Base-by-base conservation (phyloP, 805 yeast genomes). In the Alloascoidea hylecoeti region DNA sequence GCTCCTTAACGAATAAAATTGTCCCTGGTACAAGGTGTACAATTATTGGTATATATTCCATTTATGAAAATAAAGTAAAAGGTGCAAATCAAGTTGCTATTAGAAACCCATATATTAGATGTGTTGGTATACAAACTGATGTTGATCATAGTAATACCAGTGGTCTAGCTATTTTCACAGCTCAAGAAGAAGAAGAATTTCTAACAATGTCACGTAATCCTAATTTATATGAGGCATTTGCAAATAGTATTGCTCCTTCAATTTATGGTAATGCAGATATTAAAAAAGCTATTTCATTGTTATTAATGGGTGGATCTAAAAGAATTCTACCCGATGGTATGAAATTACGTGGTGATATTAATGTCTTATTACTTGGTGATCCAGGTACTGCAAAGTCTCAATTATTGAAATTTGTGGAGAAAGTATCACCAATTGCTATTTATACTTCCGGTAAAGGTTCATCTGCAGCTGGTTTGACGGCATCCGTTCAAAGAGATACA, bases 361-460 rank as follows among this genome's bases (percentile, higher is more conserved):
- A 92, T 53, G 96, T 92, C 6, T 66, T 92, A 38, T 57, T 92
- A 37, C 66, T 94, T 28, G 99, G 99, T 60, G 99, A 92, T 53
- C 99, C 99, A 16, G 98, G 98, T 64, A 92, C 98, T 15, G 97
- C 98, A 37, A 92, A 92, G 57, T 92, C 98, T 6, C 99, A 92
- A 63, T 62, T 92, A 44, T 68, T 92, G 51, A 92, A 92, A 57
- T 92, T 89, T 48, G 97, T 86, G 15, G 97, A 92, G 55, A 88
- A 89, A 52, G 86, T 83, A 15, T 75, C 95, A 3, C 97, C 97
- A 9, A 85, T 89, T 41, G 76, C 97, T 2, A 88, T 92, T 30
- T 92, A 89, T 58, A 89, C 99, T 0, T 86, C 97, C 0, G 99
- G 99, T 64, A 92, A 92, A 54, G 99, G 99, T 51, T 89, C 98